Base-by-base conservation (phyloP, 345 rosid genomes). In the Brassica incana region DNA sequence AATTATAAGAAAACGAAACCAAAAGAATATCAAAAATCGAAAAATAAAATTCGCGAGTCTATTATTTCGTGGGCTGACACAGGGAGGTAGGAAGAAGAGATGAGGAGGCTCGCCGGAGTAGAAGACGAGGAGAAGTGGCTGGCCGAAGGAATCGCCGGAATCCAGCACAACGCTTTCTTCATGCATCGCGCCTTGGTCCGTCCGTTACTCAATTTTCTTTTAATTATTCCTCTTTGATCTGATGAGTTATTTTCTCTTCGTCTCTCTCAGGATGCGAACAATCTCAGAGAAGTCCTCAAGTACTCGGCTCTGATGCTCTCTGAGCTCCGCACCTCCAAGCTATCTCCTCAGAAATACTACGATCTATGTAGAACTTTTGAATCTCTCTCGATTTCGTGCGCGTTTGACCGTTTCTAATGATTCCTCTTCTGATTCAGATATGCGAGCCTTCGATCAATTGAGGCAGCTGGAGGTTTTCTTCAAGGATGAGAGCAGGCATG, bases 121-220 rank as follows among this genome's bases (percentile, higher is more conserved):
- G 98, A 94, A 77, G 92, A 92, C 78, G 98, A 92, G 80, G 97
- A 94, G 35, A 91, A 90, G 84, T 94, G 98, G 98, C 86, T 94
- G 67, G 92, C 98, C n/a, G 98, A 90, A 77, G 98, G 91, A 77
- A 94, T 94, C 88, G 94, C 97, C 76, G 88, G 88, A 84, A 84
- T 94, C 67, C 98, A 92, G 74, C 98, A 90, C 74, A 91, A 90
- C 85, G 95, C 98, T 74, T 91, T 88, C 78, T 89, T 84, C 86
- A 89, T 92, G 92, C 97, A 90, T 85, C 94, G 94, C 71, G 92
- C 98, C 71, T 71, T 94, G 94, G 98, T 94, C 79, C 16, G 98
- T 94, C 78, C 25, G 36, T 62, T 48, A 3, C 69, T 66, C 1
- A 4, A 27, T 62, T 40, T 67, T 43, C 4, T 27, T 27, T 27